Evolutionary conservation across 1,284 basidiomycete genomes (phyloP), one percentile per base, ranked within the genome.

Genomic region (Tilletia walkeri): DNA sequence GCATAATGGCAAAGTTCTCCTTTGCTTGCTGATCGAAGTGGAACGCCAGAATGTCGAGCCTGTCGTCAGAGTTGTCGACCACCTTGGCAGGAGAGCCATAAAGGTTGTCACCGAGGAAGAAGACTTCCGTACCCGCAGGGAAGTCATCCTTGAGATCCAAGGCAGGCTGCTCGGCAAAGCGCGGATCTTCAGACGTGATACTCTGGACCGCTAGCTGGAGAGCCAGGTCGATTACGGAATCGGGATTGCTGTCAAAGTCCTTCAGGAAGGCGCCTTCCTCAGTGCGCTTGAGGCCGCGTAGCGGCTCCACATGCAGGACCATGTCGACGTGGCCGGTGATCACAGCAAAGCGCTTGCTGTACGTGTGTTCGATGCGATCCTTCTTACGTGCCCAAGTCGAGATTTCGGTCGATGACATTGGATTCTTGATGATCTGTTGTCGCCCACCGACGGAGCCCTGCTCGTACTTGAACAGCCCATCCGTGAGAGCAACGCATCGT

Each of bases 21-120:
- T 76, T 77, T 47, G 73, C 75, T 66, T 80, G 77, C 50, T 81
- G 78, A 18, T 74, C 69, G 68, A 80, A 76, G 69, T 79, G 75
- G 16, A 75, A 75, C 2, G 81, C 59, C 61, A 81, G 77, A 49
- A 83, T 78, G 39, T 78, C 76, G 18, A 82, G 75, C 34, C 71
- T 68, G 24, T 75, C 67, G 7, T 76, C 68, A 20, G 75, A 76
- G 90, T 86, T 72, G 95, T 90, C 45, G 90, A 90, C 39, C 9
- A 99, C 93, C 79, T 94, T 92, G 0, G 94, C 94, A 5, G 96
- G 94, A 4, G 92, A 90, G n/a, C 96, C 96, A 81, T 96, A 99
- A 0, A 91, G 92, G 78, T 93, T 90, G 75, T 91, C 90, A 24
- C 95, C 95, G 5, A 99, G 88, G 89, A 97, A 99, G 85, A 99